phyloP scores from a whole-genome alignment of 1,284 basidiomycete species.

The Austropuccinia psidii region DNA sequence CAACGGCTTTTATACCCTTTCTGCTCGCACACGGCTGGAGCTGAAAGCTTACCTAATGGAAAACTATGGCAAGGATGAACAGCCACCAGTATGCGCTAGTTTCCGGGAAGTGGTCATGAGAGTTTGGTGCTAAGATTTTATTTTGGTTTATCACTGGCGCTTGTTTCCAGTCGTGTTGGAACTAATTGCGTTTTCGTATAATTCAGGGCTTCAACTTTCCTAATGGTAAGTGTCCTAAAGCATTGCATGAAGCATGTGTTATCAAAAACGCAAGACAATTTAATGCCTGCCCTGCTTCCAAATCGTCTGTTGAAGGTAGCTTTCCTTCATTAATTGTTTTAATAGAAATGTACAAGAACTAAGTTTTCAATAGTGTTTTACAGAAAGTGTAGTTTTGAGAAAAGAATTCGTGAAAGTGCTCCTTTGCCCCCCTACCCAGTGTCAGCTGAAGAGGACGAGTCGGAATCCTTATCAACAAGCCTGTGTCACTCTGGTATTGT shows the following conservation, averaged over 20 bases:
- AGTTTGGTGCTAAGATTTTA: not conserved
- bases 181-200: not conserved
- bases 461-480: too few relatives aligned
- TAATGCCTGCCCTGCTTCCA: not conserved
- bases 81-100: conserved; percentile 5
- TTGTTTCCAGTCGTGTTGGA: too few relatives aligned
- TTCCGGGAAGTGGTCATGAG: conserved; percentile 26
- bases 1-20: conserved; percentile 11
- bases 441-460: too few relatives aligned
- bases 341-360: too few relatives aligned
- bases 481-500: too few relatives aligned
- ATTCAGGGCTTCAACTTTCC: conserved; percentile 15
- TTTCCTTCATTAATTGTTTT: too few relatives aligned
- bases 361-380: too few relatives aligned
- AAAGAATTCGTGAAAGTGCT: too few relatives aligned
- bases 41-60: conserved; percentile 20
- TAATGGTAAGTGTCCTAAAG: conserved; percentile 8
- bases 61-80: conserved; percentile 16
- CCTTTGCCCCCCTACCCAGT: too few relatives aligned
- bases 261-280: conserved; percentile 8
- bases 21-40: conserved; percentile 15
- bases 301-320: too few relatives aligned
- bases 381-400: too few relatives aligned
- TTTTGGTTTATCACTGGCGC: not conserved
- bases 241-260: conserved; percentile 19